Base-by-base conservation (phyloP, 495 filamentous ascomycete genomes). In the Lineolata rhizophorae region DNA sequence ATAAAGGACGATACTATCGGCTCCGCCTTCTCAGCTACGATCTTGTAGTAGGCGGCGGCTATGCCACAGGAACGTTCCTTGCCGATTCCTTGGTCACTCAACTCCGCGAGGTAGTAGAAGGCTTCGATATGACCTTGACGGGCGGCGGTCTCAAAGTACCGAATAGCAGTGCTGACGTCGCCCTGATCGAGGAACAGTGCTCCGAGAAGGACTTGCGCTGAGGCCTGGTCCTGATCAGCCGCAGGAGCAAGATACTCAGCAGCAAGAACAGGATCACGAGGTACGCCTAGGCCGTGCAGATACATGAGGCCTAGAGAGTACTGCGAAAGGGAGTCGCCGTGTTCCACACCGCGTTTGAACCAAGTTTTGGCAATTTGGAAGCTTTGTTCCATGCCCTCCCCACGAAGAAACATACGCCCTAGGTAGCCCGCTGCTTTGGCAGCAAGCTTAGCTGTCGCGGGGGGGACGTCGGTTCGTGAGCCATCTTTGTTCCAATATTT, bases 41-140 rank as follows among this genome's bases (percentile, higher is more conserved):
- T 76, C 58, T 99, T 99, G 58, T 94, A 99, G 47, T 90, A 93
- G 11, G 67, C 65, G 16, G 82, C 67, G 9, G 90, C 87, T 31
- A 80, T 55, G 15, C 57, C 64, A 47, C 87, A 99, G 22, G 76
- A 76, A 36, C 72, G 66, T 29, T 92, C 78, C 28, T 77, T 59
- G 11, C 76, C 81, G 31, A 90, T 58, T 0, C 81, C 85, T 34
- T 77, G 66, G 38, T 83, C 70, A 30, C 67, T 76, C 50, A 94
- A 66, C 51, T 95, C 87, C 0, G 81, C 87, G 2, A 99, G 72
- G 47, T 90, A 91, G 54, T 95, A 99, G 42, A 77, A 85, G 1
- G 87, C 76, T 51, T 95, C 87, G 39, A 95, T 79, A 50, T 78
- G 79, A 10, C 72, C 72, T 54, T 83, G 80, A 20, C 82, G 65